These are phyloP conservation scores for Mangifera indica DNA, from an alignment of 345 rosid species.

Conservation along the genomic window DNA sequence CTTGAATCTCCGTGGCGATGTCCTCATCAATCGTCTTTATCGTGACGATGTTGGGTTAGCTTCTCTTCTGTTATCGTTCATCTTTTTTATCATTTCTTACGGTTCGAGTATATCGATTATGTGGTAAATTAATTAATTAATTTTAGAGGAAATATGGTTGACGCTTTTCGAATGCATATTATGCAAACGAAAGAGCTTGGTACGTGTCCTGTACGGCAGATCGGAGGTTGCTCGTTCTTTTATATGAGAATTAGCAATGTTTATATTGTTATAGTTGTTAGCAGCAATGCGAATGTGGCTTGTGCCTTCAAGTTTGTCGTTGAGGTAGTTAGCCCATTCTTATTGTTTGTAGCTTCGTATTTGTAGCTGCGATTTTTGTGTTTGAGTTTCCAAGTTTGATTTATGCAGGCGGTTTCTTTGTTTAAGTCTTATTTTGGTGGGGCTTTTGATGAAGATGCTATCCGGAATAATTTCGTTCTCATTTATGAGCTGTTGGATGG, in stretches of 20 bases:
- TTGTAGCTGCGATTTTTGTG: neutral
- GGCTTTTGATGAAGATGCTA: conserved; percentile 98
- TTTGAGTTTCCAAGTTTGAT: neutral
- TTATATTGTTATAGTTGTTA: conserved; percentile 93
- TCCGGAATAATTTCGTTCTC: conserved; percentile 90
- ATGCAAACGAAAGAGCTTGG: conserved; percentile 99
- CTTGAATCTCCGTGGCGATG: conserved; percentile 96
- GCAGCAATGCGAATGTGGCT: conserved; percentile 99
- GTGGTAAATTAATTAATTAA: no score
- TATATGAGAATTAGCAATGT: conserved; percentile 99
- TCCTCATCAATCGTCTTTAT: conserved; percentile 96
- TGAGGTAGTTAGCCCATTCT: conserved; percentile 52
- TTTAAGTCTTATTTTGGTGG: conserved; percentile 99
- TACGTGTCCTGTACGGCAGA: conserved; percentile 94
- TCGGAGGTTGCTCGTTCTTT: conserved; percentile 95
- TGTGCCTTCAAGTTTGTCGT: conserved; percentile 98
- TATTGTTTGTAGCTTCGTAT: neutral
- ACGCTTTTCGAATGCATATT: conserved; percentile 96
- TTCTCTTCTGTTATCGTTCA: neutral
- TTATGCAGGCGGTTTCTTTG: conserved; percentile 81
- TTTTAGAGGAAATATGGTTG: conserved; percentile 94
- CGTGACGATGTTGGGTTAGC: conserved; percentile 95
- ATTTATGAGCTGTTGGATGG: conserved; percentile 98
- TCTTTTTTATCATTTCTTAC: no score
- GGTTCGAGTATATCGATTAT: no score